Evolutionary conservation across 169 alveolate species (phyloP).

Genomic region (Eimeria maxima): DNA sequence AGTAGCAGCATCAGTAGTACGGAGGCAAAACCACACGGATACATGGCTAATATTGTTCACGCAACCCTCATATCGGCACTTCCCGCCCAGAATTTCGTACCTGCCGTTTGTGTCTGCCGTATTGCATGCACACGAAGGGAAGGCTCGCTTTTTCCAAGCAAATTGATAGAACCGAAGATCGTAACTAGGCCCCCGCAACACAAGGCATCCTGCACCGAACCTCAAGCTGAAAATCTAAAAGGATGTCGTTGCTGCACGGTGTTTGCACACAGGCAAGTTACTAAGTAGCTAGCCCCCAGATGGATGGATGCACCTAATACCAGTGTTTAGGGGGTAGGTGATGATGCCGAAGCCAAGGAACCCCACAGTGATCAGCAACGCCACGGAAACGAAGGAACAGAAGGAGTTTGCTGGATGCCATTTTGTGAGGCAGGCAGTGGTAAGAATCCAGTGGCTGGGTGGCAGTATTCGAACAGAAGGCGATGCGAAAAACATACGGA

Average conservation of each 20-base stretch:
- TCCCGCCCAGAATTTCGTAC: not conserved
- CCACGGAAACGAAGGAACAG: not conserved
- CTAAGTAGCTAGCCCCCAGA: not conserved
- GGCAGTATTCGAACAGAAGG: not conserved
- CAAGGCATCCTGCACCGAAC: conserved; percentile 22
- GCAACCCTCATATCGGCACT: not conserved
- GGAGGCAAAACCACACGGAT: not conserved
- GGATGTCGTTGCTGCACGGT: not conserved
- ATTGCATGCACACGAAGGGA: conserved; percentile 43
- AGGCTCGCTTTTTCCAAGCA: conserved; percentile 43
- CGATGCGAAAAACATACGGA: too few species aligned
- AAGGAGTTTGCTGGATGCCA: not conserved
- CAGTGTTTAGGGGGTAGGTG: not conserved
- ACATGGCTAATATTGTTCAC: not conserved
- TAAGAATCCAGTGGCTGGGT: not conserved
- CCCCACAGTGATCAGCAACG: not conserved
- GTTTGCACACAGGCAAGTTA: not conserved
- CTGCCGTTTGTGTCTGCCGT: conserved; percentile 29
- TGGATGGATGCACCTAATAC: not conserved
- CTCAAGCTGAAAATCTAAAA: not conserved
- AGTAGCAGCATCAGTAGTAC: not conserved
- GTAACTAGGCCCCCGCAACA: conserved; percentile 54
- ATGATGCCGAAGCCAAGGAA: not conserved
- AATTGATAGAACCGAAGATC: conserved; percentile 19
- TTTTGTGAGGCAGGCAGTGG: not conserved